phyloP scores from a whole-genome alignment of 805 yeast species.

The Ogataea polymorpha region DNA sequence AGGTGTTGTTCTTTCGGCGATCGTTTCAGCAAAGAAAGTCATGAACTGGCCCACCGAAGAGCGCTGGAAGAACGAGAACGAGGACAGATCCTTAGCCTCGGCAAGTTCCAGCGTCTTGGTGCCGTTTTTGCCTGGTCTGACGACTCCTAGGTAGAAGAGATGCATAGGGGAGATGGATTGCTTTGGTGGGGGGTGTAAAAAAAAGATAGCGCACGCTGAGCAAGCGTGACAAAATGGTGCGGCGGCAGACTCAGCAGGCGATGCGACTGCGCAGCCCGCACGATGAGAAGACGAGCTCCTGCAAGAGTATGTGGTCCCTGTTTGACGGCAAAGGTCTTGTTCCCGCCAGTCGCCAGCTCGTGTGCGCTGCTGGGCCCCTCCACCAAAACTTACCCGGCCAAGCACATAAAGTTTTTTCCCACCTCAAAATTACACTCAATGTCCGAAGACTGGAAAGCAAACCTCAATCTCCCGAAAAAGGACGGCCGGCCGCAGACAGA shows the following conservation, averaged over 20 bases:
- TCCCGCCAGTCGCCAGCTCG: no score
- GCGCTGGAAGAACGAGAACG: constrained; percentile 84
- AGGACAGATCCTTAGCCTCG: constrained; percentile 76
- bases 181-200: constrained; percentile 9
- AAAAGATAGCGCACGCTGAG: background rate
- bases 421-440: constrained; percentile 15
- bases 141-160: constrained; percentile 84
- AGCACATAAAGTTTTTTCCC: constrained; percentile 9
- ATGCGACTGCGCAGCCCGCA: no score
- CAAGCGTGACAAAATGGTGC: background rate
- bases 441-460: constrained; percentile 65
- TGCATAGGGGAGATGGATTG: constrained; percentile 52
- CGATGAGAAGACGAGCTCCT: no score
- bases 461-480: constrained; percentile 71
- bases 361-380: no score
- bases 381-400: constrained; percentile 9
- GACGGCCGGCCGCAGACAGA: constrained; percentile 97
- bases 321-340: background rate
- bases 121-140: constrained; percentile 50
- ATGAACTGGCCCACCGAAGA: constrained; percentile 80
- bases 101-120: constrained; percentile 73
- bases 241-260: background rate
- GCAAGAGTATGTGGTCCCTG: no score
- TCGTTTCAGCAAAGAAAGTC: constrained; percentile 91
- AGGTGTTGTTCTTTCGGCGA: constrained; percentile 78